Percentiles rank a stretch among this genome's conserved stretches.
These are phyloP conservation scores for Myxozyma geophila DNA, from an alignment of 805 yeast genomes.

Conservation along the genomic window DNA sequence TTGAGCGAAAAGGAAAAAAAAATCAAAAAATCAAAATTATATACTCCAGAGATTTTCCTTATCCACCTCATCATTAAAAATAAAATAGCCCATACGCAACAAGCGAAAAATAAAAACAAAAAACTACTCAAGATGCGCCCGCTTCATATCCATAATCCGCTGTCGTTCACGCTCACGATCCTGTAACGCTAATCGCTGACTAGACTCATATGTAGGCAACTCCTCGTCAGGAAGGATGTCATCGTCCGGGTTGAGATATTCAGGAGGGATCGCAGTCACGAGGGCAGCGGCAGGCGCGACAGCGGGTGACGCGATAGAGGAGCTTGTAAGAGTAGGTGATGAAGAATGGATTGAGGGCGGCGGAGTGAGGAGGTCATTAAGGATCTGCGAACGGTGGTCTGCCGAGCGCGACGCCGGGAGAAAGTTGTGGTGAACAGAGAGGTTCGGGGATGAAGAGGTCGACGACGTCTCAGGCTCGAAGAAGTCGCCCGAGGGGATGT, in stretches of 20 bases:
- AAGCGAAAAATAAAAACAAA: neutral
- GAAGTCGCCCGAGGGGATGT: neutral
- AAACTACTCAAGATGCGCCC: slow-evolving; percentile 1
- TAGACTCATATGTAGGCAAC: slow-evolving; percentile 29
- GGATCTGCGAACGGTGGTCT: slow-evolving; percentile 2
- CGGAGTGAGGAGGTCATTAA: slow-evolving; percentile 10
- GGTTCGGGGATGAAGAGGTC: neutral
- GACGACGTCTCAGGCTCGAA: neutral
- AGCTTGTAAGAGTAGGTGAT: neutral
- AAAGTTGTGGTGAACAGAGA: neutral
- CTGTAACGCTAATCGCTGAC: slow-evolving; percentile 27
- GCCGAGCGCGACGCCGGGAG: neutral
- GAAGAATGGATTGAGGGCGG: neutral
- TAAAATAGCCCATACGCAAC: neutral
- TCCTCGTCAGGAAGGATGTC: slow-evolving; percentile 16
- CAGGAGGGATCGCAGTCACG: neutral
- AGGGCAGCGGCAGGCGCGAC: neutral
- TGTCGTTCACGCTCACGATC: slow-evolving; percentile 21
- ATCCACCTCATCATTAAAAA: neutral
- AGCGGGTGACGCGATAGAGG: neutral
- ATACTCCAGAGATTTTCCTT: neutral
- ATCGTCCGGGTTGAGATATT: neutral
- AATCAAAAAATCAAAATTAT: neutral
- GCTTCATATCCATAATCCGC: slow-evolving; percentile 25
- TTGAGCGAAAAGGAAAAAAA: neutral